These are phyloP conservation scores for Platanus orientalis DNA, from an alignment of 164 flowering plant species.

Conservation along the genomic window DNA sequence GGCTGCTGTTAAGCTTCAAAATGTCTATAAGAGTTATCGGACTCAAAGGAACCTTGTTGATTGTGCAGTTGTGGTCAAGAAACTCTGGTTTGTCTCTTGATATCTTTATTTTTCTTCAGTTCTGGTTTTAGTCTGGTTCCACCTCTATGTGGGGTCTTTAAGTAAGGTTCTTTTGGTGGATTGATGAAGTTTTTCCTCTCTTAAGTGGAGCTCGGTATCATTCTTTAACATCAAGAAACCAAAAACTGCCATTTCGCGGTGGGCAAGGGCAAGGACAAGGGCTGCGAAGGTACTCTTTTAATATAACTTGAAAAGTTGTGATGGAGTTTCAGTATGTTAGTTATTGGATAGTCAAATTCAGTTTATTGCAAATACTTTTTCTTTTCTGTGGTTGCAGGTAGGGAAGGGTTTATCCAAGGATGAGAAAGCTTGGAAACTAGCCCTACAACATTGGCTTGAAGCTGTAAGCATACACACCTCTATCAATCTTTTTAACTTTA, in stretches of 20 bases:
- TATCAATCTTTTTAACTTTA: too few relatives aligned
- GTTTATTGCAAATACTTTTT: neutral
- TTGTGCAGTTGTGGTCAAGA: slow-evolving; percentile 70
- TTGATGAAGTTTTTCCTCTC: slow-evolving; percentile 7
- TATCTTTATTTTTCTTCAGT: neutral
- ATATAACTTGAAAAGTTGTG: neutral
- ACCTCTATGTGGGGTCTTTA: neutral
- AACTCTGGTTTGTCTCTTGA: slow-evolving; percentile 49
- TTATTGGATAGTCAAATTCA: neutral
- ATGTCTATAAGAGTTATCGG: slow-evolving; percentile 65
- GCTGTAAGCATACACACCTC: slow-evolving; percentile 43
- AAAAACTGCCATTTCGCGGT: slow-evolving; percentile 51
- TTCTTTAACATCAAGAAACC: slow-evolving; percentile 38
- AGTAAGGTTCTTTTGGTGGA: neutral
- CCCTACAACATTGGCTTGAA: slow-evolving; percentile 81
- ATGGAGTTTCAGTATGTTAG: neutral
- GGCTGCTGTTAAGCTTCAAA: slow-evolving; percentile 67
- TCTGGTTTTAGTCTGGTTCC: neutral
- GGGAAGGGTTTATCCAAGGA: slow-evolving; percentile 76
- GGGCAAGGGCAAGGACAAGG: slow-evolving; percentile 53
- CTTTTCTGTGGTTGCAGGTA: slow-evolving; percentile 30
- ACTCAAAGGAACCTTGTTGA: slow-evolving; percentile 73
- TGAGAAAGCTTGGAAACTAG: slow-evolving; percentile 70
- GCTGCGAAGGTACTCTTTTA: slow-evolving; percentile 52
- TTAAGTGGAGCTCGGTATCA: slow-evolving; percentile 45